Base-by-base conservation (phyloP, 2,329 filamentous ascomycete genomes). In the Paraconiothyrium sp. region DNA sequence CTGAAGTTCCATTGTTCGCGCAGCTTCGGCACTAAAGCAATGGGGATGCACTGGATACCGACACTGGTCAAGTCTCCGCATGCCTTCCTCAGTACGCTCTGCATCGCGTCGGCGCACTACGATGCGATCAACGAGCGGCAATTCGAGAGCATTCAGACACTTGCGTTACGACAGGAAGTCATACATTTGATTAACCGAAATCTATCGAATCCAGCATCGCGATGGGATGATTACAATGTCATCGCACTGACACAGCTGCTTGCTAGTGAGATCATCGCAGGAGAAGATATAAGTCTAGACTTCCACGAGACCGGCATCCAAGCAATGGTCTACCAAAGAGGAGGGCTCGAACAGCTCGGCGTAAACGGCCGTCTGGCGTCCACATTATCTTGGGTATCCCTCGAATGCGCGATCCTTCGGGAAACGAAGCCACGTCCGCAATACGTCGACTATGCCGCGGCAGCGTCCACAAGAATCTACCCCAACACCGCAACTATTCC, bases 71-170 rank as follows among this genome's bases (percentile, higher is more conserved):
- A 68, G 13, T 62, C 72, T 9, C 67, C 72, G 11, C 76, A 78
- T 24, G 73, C 77, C 0, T 80, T 77, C 48, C 71, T 80, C 2
- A 79, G 77, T 46, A 79, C 77, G 0, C 65, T 80, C 11, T 75
- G 72, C 58, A 69, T 77, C 39, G 73, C 77, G 8, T 73, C 76
- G 0, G 69, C 73, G 8, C 74, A 79, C 49, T 58, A 71, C 13
- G 77, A 79, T 55, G 73, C 74, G 2, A 64, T 77, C 20, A 46
- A 69, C 6, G 66, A 70, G 3, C 57, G 60, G 1, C 24, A 52
- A 13, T 39, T 65, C 2, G 74, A 78, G 54, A 79, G 74, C 54
- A 48, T 76, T 2, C 67, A 72, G 44, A 77, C 75, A 4, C 54
- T 69, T 6, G 69, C 69, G 5, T 67, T 79, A 16, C 72, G 73